Evolutionary conservation across 352 stramenopile genomes (phyloP), one percentile per base, ranked within the genome.

Genomic region (Aphanomyces stellatus): DNA sequence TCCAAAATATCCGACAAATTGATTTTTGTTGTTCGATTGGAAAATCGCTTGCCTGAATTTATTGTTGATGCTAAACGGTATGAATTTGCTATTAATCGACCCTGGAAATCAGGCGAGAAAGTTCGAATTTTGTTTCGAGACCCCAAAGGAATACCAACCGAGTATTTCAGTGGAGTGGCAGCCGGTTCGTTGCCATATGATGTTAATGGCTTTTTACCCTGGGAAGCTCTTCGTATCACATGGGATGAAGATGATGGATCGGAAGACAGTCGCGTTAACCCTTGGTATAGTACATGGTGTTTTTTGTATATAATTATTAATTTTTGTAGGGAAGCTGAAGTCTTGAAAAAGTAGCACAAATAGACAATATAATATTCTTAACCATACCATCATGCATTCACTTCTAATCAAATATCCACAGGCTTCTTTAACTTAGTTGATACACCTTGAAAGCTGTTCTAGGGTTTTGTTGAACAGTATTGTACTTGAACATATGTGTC

Each of bases 241-340:
- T 93, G 85, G 85, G 82, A 93, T 49, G 82, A 93, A 82, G 82
- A 91, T 62, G 85, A 91, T 51, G 85, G 85, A 31, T 85, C 80
- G 24, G 81, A 90, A 40, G 81, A 91, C 69, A 89, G 80, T 69
- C 78, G 83, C 51, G 88, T 93, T 62, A 93, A 93, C 51, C 85
- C 85, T 53, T 93, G 85, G 85, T 93, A 77, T 79, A n/a, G n/a
- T n/a, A n/a, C n/a, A n/a, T n/a, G n/a, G 48, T 30, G 40, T 11
- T 28, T 60, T 22, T 3, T 30, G 6, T 41, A 31, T 3, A n/a
- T 57, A 7, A 37, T 30, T 28, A 28, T 19, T 22, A 48, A 13
- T 30, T 61, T 34, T 15, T 48, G 59, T 71, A 64, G 55, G 55
- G 55, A 64, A 46, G 55, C 55, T 4, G 55, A 64, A 51, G 25